phyloP scores from a whole-genome alignment of 805 yeast genomes.

The Saccharomycopsis fodiens region DNA sequence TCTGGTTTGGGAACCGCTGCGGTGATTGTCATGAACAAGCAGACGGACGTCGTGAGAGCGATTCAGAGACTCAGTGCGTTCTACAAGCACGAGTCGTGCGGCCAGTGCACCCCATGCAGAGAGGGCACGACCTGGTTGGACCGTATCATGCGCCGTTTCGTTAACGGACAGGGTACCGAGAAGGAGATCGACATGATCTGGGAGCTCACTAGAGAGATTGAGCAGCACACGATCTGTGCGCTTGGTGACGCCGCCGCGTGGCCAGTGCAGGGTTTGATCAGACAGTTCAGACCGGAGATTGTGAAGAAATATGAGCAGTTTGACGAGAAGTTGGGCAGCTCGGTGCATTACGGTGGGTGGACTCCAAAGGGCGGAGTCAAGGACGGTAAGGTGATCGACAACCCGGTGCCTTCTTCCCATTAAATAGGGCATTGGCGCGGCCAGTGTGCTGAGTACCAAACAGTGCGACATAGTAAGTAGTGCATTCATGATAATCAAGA shows the following conservation, averaged over 20 bases:
- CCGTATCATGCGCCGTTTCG: conserved; percentile 79
- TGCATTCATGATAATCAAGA: too few relatives aligned
- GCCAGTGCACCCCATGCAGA: conserved; percentile 92
- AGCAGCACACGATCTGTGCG: conserved; percentile 90
- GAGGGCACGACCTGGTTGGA: conserved; percentile 86
- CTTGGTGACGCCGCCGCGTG: conserved; percentile 91
- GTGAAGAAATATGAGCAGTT: conserved; percentile 66
- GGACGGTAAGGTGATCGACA: conserved; percentile 19
- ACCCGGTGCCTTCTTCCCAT: conserved; percentile 14
- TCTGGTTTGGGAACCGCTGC: conserved; percentile 92
- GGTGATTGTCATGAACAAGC: conserved; percentile 84
- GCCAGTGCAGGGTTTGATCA: conserved; percentile 87
- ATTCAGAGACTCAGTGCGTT: conserved; percentile 79
- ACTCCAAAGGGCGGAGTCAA: conserved; percentile 25
- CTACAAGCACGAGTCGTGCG: conserved; percentile 89
- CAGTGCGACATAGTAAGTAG: too few relatives aligned
- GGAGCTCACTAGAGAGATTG: conserved; percentile 80
- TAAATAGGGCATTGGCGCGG: too few relatives aligned
- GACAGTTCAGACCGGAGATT: conserved; percentile 77
- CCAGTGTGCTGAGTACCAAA: too few relatives aligned
- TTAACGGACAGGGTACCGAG: conserved; percentile 69
- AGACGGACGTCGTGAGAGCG: conserved; percentile 77
- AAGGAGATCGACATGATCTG: conserved; percentile 78
- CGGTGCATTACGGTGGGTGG: conserved; percentile 74
- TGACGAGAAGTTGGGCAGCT: conserved; percentile 38